Conservation (phyloP, 139 green algal species). For the Yamagishiella unicocca region DNA sequence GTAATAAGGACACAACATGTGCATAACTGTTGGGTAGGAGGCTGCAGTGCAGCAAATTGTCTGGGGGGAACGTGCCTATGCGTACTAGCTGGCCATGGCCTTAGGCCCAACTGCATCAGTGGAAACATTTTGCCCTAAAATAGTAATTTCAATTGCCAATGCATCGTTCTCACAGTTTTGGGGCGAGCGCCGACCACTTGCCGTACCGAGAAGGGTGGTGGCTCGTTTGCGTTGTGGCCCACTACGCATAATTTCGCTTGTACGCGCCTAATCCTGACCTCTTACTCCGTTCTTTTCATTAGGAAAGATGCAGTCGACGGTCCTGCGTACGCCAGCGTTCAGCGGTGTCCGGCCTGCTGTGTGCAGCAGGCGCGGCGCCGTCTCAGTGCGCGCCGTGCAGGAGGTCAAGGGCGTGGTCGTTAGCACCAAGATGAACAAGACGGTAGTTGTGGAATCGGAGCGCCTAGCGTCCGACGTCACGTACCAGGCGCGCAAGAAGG, state of each 20-base stretch:
- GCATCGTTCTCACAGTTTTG: no score
- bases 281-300: background rate
- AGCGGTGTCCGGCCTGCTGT: constrained; percentile 23
- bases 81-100: no score
- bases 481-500: constrained; percentile 67
- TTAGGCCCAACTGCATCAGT: no score
- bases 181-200: no score
- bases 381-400: constrained; percentile 65
- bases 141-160: no score
- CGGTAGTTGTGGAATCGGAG: constrained; percentile 60
- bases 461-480: constrained; percentile 55
- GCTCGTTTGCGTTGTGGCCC: background rate
- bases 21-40: no score
- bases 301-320: constrained; percentile 57
- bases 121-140: no score
- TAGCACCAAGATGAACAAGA: constrained; percentile 65
- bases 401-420: constrained; percentile 67
- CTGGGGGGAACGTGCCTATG: no score
- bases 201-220: background rate
- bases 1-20: no score
- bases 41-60: no score
- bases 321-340: constrained; percentile 52
- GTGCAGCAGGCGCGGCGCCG: constrained; percentile 12
- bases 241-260: background rate
- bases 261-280: background rate